phyloP scores from a whole-genome alignment of 2,329 filamentous ascomycete genomes.

The Fusarium mangiferae region DNA sequence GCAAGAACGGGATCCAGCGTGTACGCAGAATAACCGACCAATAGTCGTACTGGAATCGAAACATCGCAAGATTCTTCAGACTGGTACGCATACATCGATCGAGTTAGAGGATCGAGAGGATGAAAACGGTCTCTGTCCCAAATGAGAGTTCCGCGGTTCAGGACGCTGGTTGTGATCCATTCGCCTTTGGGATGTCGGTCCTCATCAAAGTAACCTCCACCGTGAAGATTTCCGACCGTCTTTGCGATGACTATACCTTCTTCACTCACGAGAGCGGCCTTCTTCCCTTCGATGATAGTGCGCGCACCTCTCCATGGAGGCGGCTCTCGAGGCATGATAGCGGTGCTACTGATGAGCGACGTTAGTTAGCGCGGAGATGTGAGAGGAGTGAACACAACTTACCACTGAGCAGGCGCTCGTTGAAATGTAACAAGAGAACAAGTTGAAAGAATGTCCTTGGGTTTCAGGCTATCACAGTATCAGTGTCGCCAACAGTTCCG shows the following conservation, averaged over 20 bases:
- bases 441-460: accelerated
- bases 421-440: accelerated
- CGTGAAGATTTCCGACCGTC: not conserved
- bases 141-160: not conserved
- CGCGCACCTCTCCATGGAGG: not conserved
- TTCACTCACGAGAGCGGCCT: too few species aligned
- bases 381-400: accelerated
- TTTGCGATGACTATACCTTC: accelerated
- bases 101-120: too few species aligned
- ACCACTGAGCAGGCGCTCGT: accelerated
- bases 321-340: not conserved
- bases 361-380: not conserved
- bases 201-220: not conserved
- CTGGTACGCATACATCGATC: too few species aligned
- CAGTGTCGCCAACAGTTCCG: accelerated
- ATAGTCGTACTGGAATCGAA: too few species aligned
- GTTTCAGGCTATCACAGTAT: accelerated
- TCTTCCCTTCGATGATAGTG: accelerated
- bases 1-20: too few species aligned
- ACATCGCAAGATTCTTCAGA: too few species aligned
- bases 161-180: not conserved
- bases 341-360: not conserved
- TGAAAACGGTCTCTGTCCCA: too few species aligned
- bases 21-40: too few species aligned
- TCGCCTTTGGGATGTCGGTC: not conserved